A percentile compares a stretch with the other conserved stretches of the same genome.
phyloP scores from a whole-genome alignment of 2,329 filamentous ascomycete species.

The Leptographium flavum region DNA sequence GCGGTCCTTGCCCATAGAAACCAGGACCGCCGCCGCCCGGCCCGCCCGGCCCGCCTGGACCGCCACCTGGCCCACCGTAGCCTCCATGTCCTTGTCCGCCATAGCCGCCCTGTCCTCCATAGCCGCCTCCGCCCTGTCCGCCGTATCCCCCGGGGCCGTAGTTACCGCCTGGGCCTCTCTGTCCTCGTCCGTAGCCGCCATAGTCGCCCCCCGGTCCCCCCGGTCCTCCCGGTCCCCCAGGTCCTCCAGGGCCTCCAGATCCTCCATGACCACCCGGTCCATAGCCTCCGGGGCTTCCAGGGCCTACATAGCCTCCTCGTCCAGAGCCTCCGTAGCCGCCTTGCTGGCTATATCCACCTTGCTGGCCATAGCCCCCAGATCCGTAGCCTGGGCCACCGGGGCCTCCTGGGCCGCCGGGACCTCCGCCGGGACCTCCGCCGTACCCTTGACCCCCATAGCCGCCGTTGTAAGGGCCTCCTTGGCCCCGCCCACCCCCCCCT shows the following conservation, averaged over 20 bases:
- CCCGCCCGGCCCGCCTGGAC: slow-evolving; percentile 4
- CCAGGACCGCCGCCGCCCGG: background rate
- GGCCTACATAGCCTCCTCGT: background rate
- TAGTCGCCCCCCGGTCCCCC: slow-evolving; percentile 4
- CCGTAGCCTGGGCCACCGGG: too few relatives aligned
- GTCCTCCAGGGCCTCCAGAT: background rate
- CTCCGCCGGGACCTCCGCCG: too few relatives aligned
- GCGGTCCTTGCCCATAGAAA: background rate
- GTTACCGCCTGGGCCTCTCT: too few relatives aligned
- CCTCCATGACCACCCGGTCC: background rate
- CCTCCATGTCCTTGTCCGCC: background rate
- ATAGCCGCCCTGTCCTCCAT: background rate
- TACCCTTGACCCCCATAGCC: too few relatives aligned
- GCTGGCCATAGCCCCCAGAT: too few relatives aligned
- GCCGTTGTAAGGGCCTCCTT: too few relatives aligned
- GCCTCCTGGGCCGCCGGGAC: too few relatives aligned
- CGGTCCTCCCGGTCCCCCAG: background rate
- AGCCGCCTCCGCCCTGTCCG: background rate
- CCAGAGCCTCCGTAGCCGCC: background rate
- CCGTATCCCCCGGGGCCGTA: too few relatives aligned
- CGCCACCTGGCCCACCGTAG: background rate
- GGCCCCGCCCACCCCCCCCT: too few relatives aligned
- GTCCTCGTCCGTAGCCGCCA: too few relatives aligned
- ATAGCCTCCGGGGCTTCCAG: background rate
- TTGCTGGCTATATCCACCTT: too few relatives aligned